These are phyloP conservation scores for Russula griseocarnosa DNA, from an alignment of 768 basidiomycete genomes.

Conservation along the genomic window DNA sequence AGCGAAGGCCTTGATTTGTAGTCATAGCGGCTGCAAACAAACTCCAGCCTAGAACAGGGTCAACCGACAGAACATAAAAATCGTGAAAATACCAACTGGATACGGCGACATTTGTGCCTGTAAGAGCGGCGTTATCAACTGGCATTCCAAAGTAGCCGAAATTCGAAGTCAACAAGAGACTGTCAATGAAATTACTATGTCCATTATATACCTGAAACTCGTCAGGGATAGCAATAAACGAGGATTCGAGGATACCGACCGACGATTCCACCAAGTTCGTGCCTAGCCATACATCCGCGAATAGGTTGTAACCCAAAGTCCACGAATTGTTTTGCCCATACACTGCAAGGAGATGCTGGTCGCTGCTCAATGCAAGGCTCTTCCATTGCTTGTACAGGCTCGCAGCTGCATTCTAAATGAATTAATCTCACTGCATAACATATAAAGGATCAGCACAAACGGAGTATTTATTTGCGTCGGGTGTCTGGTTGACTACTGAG, in stretches of 20 bases:
- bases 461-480: constrained; percentile 30
- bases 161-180: background rate
- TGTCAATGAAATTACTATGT: constrained; percentile 14
- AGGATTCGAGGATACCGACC: constrained; percentile 10
- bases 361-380: constrained; percentile 4
- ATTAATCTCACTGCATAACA: background rate
- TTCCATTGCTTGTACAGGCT: constrained; percentile 19
- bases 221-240: background rate
- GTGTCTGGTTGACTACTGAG: constrained; percentile 27
- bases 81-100: background rate
- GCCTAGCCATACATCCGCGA: constrained; percentile 53
- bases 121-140: background rate
- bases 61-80: background rate
- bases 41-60: constrained; percentile 12
- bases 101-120: background rate
- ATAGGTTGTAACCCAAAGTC: constrained; percentile 62
- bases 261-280: constrained; percentile 45
- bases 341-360: constrained; percentile 12
- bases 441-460: constrained; percentile 25
- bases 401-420: constrained; percentile 10
- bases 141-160: constrained; percentile 19
- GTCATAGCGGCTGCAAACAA: constrained; percentile 22
- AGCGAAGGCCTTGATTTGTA: background rate
- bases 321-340: constrained; percentile 38
- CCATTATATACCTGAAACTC: constrained; percentile 12